phyloP scores from a whole-genome alignment of 2,329 filamentous ascomycete genomes.

The Plenodomus biglobosus region DNA sequence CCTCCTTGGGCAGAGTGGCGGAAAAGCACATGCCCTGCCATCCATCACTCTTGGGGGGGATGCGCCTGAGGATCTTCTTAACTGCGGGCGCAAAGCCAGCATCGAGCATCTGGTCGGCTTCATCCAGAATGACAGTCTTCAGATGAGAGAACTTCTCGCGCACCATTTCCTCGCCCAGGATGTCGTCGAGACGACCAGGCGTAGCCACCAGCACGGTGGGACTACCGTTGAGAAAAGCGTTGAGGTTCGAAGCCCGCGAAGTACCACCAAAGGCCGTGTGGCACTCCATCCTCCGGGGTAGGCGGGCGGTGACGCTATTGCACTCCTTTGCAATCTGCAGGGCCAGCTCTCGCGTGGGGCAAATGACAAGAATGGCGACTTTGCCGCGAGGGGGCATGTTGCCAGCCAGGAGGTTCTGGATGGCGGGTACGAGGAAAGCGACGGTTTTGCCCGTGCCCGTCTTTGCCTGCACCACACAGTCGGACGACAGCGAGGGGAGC shows the following conservation, averaged over 20 bases:
- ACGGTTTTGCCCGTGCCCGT: constrained; percentile 56
- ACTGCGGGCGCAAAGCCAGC: constrained; percentile 57
- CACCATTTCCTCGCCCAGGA: constrained; percentile 48
- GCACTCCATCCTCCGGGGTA: constrained; percentile 45
- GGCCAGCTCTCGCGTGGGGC: constrained; percentile 53
- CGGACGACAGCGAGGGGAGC: constrained; percentile 52
- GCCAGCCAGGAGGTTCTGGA: constrained; percentile 49
- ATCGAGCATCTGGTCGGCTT: constrained; percentile 52
- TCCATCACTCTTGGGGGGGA: constrained; percentile 54
- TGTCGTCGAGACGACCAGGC: constrained; percentile 52
- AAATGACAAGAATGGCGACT: constrained; percentile 52
- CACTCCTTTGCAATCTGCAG: constrained; percentile 54
- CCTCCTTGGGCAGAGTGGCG: constrained; percentile 49
- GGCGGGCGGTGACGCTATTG: constrained; percentile 47
- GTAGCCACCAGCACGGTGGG: constrained; percentile 52
- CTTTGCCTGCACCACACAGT: constrained; percentile 58
- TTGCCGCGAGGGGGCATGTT: constrained; percentile 40
- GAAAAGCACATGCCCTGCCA: constrained; percentile 56
- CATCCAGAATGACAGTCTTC: constrained; percentile 50
- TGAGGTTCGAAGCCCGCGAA: constrained; percentile 35
- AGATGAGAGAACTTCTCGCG: constrained; percentile 51
- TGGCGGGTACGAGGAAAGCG: constrained; percentile 52
- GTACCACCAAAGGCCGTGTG: constrained; percentile 51
- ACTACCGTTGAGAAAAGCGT: constrained; percentile 38
- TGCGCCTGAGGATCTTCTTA: constrained; percentile 53